These are phyloP conservation scores for Mangifera indica DNA, from an alignment of 345 rosid species.

Conservation along the genomic window DNA sequence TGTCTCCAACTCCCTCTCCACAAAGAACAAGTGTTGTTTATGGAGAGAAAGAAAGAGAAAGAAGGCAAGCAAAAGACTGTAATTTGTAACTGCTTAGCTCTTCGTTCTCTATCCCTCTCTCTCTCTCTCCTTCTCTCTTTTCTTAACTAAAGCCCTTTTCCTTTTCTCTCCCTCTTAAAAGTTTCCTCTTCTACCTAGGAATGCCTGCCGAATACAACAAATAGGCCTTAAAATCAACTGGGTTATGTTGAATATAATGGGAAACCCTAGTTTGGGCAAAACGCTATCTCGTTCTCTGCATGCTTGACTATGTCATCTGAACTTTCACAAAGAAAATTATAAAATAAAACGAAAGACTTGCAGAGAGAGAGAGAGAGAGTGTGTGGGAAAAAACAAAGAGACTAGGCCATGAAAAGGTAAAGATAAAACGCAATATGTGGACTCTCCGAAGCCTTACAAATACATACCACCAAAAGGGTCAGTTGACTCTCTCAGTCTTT, in stretches of 20 bases:
- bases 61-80: slow-evolving; percentile 37
- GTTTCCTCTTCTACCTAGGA: slow-evolving; percentile 9
- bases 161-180: slow-evolving; percentile 16
- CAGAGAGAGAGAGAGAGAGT: neutral
- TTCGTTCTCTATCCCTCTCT: slow-evolving; percentile 85
- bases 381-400: slow-evolving; percentile 9
- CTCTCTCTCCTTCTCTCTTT: slow-evolving; percentile 19
- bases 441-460: slow-evolving; percentile 75
- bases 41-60: slow-evolving; percentile 56
- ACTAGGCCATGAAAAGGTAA: slow-evolving; percentile 3
- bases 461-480: slow-evolving; percentile 42
- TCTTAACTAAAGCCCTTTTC: neutral
- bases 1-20: slow-evolving; percentile 67
- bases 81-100: slow-evolving; percentile 37
- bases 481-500: slow-evolving; percentile 59
- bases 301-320: slow-evolving; percentile 14
- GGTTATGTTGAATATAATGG: slow-evolving; percentile 5
- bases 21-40: neutral
- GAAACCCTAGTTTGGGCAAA: slow-evolving; percentile 39
- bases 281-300: slow-evolving; percentile 30
- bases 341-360: slow-evolving; percentile 19
- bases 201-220: slow-evolving; percentile 14
- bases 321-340: neutral
- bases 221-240: slow-evolving; percentile 10
- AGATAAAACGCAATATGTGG: slow-evolving; percentile 62